Base-by-base conservation (phyloP, 345 rosid genomes). In the Sonneratia caseolaris region DNA sequence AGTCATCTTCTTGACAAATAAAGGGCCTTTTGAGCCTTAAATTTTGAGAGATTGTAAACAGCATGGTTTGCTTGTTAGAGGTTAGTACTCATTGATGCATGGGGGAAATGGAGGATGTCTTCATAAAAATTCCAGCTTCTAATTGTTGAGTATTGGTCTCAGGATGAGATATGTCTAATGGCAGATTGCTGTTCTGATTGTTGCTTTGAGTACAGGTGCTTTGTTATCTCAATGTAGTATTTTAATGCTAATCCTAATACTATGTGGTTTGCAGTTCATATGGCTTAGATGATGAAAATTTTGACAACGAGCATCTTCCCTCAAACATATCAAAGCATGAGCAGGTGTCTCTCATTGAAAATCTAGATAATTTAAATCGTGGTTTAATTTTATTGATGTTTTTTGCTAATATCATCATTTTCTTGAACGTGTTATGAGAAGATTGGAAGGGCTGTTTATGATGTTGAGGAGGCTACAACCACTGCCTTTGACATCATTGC, bases 381-480 rank as follows among this genome's bases (percentile, higher is more conserved):
- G 22, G 19, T 73, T 21, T 56, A 48, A 42, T 65, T 11, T 11
- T 32, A 18, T 59, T 67, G 8, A 53, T 18, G 3, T 66, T 70
- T 19, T 6, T 64, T 14, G 40, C 53, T 68, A 35, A 37, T 36
- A 16, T 24, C 49, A 47, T 21, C 12, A 64, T 53, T 55, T 37
- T 59, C 68, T 69, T 43, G 56, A 35, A 66, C 77, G 49, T 35
- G 55, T 71, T 68, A 35, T 68, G 51, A 51, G 78, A 81, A 95
- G 97, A 89, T 96, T 71, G 87, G 90, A 67, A 88, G 86, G 68
- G 99, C 96, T 72, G 79, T 95, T 32, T 85, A 80, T 80, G 98
- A 96, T 77, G 81, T 96, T 57, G 98, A 96, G 86, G 99, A 96
- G 78, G 97, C 98, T 70, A 96, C 98, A 21, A 42, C 86, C 69